phyloP scores from a whole-genome alignment of 495 filamentous ascomycete genomes.

The Sordaria brevicollis region DNA sequence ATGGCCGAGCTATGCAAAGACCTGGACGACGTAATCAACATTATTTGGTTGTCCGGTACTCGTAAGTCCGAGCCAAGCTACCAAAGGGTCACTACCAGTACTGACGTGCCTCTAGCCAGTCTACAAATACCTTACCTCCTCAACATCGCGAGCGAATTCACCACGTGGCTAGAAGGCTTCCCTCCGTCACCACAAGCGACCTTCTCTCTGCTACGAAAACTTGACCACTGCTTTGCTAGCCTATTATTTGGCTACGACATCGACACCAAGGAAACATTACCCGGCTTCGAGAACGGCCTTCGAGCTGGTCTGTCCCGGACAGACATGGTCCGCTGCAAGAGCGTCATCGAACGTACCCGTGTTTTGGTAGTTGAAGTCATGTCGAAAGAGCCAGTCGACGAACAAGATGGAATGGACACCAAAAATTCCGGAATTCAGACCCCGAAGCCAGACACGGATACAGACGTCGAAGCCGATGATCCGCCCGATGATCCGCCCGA shows the following conservation, averaged over 20 bases:
- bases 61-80: constrained; percentile 56
- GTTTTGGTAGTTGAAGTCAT: constrained; percentile 56
- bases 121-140: constrained; percentile 80
- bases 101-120: constrained; percentile 40
- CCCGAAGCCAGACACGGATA: constrained; percentile 10
- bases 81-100: no score
- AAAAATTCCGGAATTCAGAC: constrained; percentile 20
- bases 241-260: constrained; percentile 57
- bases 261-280: constrained; percentile 51
- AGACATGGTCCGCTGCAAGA: constrained; percentile 75
- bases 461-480: constrained; percentile 9
- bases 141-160: constrained; percentile 58
- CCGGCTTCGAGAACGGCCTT: constrained; percentile 53
- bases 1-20: constrained; percentile 61
- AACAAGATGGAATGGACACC: constrained; percentile 28
- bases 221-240: constrained; percentile 68
- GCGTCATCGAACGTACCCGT: constrained; percentile 59
- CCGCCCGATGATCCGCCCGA: not conserved
- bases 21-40: constrained; percentile 59
- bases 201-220: constrained; percentile 59
- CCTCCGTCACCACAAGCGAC: constrained; percentile 53
- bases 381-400: constrained; percentile 28
- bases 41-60: constrained; percentile 74
- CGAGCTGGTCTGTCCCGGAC: constrained; percentile 46
- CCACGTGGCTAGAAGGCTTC: constrained; percentile 55